These are phyloP conservation scores for Mycena rosella DNA, from an alignment of 768 basidiomycete species.

Conservation along the genomic window DNA sequence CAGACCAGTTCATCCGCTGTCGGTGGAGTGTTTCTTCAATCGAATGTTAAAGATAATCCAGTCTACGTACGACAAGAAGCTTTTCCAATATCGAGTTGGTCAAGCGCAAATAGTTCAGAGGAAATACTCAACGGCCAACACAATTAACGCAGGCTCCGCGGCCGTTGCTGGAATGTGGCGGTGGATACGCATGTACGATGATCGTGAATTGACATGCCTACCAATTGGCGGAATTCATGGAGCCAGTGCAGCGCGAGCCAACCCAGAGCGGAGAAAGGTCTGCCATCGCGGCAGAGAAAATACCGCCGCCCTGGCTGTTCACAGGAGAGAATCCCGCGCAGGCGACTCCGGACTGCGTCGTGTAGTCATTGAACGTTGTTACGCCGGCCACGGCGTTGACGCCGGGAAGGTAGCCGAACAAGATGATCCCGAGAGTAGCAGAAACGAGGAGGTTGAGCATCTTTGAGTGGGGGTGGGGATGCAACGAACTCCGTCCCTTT, in stretches of 20 bases:
- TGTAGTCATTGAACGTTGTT: slow-evolving; percentile 40
- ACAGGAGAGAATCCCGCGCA: slow-evolving; percentile 42
- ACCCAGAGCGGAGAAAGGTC: slow-evolving; percentile 49
- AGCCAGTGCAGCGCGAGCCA: slow-evolving; percentile 44
- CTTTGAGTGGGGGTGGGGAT: slow-evolving; percentile 6
- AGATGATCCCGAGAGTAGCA: neutral
- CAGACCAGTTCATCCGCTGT: slow-evolving; percentile 22
- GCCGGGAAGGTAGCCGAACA: slow-evolving; percentile 5
- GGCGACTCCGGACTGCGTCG: slow-evolving; percentile 32
- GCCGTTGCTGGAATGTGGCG: slow-evolving; percentile 35
- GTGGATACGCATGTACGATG: neutral
- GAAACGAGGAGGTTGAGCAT: slow-evolving; percentile 15
- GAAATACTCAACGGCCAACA: slow-evolving; percentile 41
- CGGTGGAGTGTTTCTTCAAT: slow-evolving; percentile 5
- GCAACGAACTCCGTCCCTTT: too few relatives aligned
- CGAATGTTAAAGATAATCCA: neutral
- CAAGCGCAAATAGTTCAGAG: neutral
- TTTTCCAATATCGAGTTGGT: neutral
- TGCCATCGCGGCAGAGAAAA: slow-evolving; percentile 48
- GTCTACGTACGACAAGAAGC: slow-evolving; percentile 30
- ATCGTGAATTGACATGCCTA: neutral
- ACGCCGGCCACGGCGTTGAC: slow-evolving; percentile 39
- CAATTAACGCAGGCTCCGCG: slow-evolving; percentile 44
- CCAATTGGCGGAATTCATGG: slow-evolving; percentile 40
- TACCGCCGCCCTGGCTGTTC: slow-evolving; percentile 46